Evolutionary conservation across 108 stramenopile species (phyloP), one percentile per base, ranked within the genome.

Genomic region (Pseudonitzschia multiseries): DNA sequence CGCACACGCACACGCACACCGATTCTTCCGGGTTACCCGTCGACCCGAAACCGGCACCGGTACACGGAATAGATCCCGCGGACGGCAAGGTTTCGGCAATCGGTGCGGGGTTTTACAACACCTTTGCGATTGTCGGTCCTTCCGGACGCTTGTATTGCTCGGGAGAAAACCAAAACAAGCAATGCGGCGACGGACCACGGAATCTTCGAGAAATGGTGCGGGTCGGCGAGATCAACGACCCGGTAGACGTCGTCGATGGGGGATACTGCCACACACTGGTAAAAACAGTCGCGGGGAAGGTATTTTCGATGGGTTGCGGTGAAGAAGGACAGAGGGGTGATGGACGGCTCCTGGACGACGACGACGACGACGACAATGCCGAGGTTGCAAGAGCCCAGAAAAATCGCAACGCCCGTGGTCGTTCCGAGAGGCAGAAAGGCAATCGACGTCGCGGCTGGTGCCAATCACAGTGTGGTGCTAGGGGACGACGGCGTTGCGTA

Each of bases 391-490:
- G 0, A 27, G 28, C 24, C 61, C 0, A 8, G 29, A 9, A 1
- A 0, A 8, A 68, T 1, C n/a, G 27, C 21, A 12, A 62, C 61
- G 18, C 29, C 27, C 27, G 61, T 70, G 2, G 44, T 40, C 8
- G 24, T 70, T 22, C 69, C 69, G 27, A 0, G 22, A 8, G 56
- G 42, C 0, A 43, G 32, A 44, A 48, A 8, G 8, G 66, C 56
- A 21, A 36, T 26, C 17, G 24, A 60, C 17, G 31, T 70, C 29
- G 69, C 69, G 26, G 69, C 69, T 0, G 84, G 84, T 27, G 64
- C 54, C n/a, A 79, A 80, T 65, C 81, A 85, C 36, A 82, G 81
- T 36, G 59, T 85, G 41, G 44, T 85, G 22, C 72, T 85, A n/a
- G 41, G 68, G 8, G 65, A 79, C 10, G 72, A 82, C 33, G 84